Percentiles rank a stretch among this genome's conserved stretches.
These are phyloP conservation scores for Colletotrichum liriopes DNA, from an alignment of 2,329 filamentous ascomycete genomes.

Conservation along the genomic window DNA sequence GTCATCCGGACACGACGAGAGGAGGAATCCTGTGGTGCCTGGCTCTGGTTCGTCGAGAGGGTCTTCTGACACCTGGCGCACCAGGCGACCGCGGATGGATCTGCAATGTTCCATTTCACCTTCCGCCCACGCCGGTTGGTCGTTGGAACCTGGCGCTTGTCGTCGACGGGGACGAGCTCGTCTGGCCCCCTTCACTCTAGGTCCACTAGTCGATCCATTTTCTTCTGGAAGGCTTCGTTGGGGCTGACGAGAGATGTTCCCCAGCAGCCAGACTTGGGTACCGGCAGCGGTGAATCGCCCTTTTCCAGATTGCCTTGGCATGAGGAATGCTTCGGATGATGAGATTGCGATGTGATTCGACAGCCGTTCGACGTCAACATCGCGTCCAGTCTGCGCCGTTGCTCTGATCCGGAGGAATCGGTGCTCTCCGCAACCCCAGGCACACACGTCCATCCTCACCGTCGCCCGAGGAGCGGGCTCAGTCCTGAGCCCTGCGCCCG, in stretches of 20 bases:
- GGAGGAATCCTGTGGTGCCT: not conserved
- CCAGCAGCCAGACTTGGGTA: not conserved
- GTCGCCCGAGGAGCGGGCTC: constrained; percentile 15
- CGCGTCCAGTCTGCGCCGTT: not conserved
- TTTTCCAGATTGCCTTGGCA: not conserved
- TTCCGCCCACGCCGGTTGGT: constrained; percentile 30
- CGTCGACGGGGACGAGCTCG: not conserved
- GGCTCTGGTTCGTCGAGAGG: constrained; percentile 23
- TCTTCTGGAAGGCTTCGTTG: constrained; percentile 13
- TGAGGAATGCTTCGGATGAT: not conserved
- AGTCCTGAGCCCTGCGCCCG: constrained; percentile 42
- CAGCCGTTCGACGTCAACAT: not conserved
- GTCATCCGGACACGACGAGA: constrained; percentile 34
- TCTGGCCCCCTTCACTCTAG: not conserved
- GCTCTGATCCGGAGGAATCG: not conserved
- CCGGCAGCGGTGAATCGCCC: not conserved
- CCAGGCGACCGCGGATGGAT: not conserved
- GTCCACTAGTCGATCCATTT: not conserved
- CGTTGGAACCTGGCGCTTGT: constrained; percentile 9
- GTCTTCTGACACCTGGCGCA: not conserved
- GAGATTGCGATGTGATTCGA: not conserved
- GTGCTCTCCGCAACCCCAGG: not conserved
- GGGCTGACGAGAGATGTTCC: not conserved
- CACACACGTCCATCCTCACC: not conserved
- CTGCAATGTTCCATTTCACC: constrained; percentile 23